phyloP scores from a whole-genome alignment of 2,329 filamentous ascomycete species.

The Berkeleyomyces rouxiae region DNA sequence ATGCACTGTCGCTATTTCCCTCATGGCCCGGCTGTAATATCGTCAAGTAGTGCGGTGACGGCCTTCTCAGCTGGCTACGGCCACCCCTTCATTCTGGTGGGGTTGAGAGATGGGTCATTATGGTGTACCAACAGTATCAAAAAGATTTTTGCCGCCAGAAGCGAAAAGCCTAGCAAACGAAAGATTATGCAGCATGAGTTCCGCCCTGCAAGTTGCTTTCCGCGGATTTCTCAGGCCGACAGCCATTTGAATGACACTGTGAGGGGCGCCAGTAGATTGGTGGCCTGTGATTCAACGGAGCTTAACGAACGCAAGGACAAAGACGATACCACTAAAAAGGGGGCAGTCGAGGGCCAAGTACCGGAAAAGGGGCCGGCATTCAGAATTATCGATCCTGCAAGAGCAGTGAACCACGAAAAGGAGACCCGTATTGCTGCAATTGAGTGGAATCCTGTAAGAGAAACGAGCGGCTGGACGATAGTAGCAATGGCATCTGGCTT shows the following conservation, averaged over 20 bases:
- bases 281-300: constrained; percentile 35
- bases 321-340: constrained; percentile 21
- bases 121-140: constrained; percentile 32
- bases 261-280: constrained; percentile 33
- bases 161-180: constrained; percentile 25
- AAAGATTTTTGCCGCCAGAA: constrained; percentile 26
- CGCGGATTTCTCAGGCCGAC: neutral
- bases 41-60: constrained; percentile 32
- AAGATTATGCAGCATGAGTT: constrained; percentile 40
- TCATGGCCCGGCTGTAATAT: constrained; percentile 34
- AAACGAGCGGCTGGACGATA: constrained; percentile 51
- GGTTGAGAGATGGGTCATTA: constrained; percentile 36
- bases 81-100: constrained; percentile 37
- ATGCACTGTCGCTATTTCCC: constrained; percentile 36
- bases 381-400: constrained; percentile 21
- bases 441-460: constrained; percentile 51
- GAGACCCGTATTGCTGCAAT: constrained; percentile 44
- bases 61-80: constrained; percentile 32
- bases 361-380: constrained; percentile 18
- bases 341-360: constrained; percentile 12
- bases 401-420: constrained; percentile 42
- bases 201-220: constrained; percentile 22
- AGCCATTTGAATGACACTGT: neutral
- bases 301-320: constrained; percentile 23
- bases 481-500: constrained; percentile 50